Evolutionary conservation across 148 eudicot species (phyloP).

Genomic region (Tetragonia tetragonoides): DNA sequence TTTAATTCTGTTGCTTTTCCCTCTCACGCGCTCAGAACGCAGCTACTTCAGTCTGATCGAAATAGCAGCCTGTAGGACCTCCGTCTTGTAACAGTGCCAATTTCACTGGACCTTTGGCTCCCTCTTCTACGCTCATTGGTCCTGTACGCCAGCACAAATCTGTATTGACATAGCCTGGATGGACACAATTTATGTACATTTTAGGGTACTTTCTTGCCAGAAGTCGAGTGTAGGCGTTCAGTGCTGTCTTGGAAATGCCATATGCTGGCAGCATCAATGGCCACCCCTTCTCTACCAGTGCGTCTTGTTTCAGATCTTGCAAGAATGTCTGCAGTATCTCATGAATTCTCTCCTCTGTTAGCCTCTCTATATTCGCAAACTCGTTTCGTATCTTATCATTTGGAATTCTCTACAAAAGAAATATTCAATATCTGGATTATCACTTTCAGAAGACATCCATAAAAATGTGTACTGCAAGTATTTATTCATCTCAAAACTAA

Average conservation of each 20-base stretch:
- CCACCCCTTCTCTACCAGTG: conserved; percentile 26
- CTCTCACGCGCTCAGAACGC: conserved; percentile 10
- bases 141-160: conserved; percentile 26
- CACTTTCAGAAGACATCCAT: background rate
- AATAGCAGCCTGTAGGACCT: conserved; percentile 28
- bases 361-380: conserved; percentile 18
- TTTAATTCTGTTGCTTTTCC: too few species aligned
- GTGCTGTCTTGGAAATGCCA: conserved; percentile 29
- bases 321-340: conserved; percentile 21
- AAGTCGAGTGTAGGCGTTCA: conserved; percentile 30
- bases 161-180: conserved; percentile 30
- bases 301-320: conserved; percentile 20
- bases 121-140: conserved; percentile 21
- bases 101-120: conserved; percentile 16
- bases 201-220: conserved; percentile 16
- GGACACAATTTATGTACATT: conserved; percentile 33
- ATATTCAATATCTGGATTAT: background rate
- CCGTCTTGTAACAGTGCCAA: conserved; percentile 24
- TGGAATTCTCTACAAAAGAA: conserved; percentile 25
- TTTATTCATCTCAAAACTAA: too few species aligned
- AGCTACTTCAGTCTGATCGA: conserved; percentile 13
- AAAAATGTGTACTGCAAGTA: background rate
- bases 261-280: conserved; percentile 30
- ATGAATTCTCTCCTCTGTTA: conserved; percentile 22
- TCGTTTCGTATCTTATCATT: conserved; percentile 16